Conservation (phyloP, 768 basidiomycete genomes). For the Suillus tomentosus region DNA sequence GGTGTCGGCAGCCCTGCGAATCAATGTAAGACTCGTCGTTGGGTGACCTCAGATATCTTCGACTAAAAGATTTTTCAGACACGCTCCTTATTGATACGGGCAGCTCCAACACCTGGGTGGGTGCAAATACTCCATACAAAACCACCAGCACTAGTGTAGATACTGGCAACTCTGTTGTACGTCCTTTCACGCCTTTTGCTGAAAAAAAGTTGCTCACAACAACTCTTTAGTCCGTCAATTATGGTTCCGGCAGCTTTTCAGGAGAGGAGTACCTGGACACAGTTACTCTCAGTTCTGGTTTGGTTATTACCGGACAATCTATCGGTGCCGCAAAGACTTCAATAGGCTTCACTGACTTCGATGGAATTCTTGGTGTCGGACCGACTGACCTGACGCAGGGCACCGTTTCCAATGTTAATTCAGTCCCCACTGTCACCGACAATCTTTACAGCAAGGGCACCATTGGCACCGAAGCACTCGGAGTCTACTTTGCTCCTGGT, state of each 20-base stretch:
- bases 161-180: conserved; percentile 23
- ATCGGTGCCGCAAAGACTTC: conserved; percentile 41
- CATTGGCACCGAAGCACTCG: conserved; percentile 32
- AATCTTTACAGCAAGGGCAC: conserved; percentile 33
- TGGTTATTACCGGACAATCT: conserved; percentile 31
- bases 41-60: neutral
- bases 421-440: conserved; percentile 34
- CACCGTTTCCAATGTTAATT: conserved; percentile 12
- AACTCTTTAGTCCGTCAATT: conserved; percentile 14
- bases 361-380: conserved; percentile 41
- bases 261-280: conserved; percentile 23
- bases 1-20: conserved; percentile 29
- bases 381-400: conserved; percentile 35
- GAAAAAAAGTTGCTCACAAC: conserved; percentile 8
- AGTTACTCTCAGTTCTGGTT: conserved; percentile 16
- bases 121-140: conserved; percentile 25
- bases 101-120: conserved; percentile 36
- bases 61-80: conserved; percentile 19
- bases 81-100: conserved; percentile 34
- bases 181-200: conserved; percentile 7
- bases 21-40: conserved; percentile 24
- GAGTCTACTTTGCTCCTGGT: conserved; percentile 35
- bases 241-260: conserved; percentile 23
- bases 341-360: conserved; percentile 32
- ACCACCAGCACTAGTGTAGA: conserved; percentile 19